phyloP scores from a whole-genome alignment of 306 rosid genomes.

The Prunus mira region DNA sequence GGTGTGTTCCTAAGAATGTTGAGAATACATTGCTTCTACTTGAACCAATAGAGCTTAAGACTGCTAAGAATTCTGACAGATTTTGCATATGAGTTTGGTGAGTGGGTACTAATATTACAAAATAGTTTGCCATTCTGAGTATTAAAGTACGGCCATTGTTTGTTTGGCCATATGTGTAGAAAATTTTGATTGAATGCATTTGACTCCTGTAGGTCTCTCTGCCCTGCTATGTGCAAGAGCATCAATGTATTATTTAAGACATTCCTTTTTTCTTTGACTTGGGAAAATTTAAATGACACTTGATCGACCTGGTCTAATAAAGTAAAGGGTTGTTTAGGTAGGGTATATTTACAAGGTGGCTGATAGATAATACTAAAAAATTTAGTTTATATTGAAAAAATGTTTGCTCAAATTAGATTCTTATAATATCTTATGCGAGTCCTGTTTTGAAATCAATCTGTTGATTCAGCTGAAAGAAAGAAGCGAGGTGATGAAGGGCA shows the following conservation, averaged over 20 bases:
- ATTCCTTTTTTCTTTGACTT: background rate
- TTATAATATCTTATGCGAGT: background rate
- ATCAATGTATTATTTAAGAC: background rate
- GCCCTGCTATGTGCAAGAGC: background rate
- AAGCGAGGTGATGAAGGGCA: conserved; percentile 59
- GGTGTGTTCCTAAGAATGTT: background rate
- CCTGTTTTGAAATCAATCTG: conserved; percentile 9
- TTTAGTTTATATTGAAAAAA: background rate
- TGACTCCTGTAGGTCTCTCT: background rate
- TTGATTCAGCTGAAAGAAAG: conserved; percentile 78
- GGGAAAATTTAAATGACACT: background rate
- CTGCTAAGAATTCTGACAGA: background rate
- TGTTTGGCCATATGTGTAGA: background rate
- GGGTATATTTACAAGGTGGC: background rate
- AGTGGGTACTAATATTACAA: background rate
- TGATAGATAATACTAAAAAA: background rate
- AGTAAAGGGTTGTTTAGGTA: background rate
- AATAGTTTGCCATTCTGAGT: background rate
- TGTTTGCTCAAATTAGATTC: background rate
- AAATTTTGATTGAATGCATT: background rate
- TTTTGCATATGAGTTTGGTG: background rate
- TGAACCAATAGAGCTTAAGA: background rate
- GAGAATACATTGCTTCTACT: background rate
- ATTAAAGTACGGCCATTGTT: background rate
- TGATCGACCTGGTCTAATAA: background rate